Evolutionary conservation across 2,329 filamentous ascomycete genomes (phyloP), one percentile per base, ranked within the genome.

Genomic region (Aschersonia sp.): DNA sequence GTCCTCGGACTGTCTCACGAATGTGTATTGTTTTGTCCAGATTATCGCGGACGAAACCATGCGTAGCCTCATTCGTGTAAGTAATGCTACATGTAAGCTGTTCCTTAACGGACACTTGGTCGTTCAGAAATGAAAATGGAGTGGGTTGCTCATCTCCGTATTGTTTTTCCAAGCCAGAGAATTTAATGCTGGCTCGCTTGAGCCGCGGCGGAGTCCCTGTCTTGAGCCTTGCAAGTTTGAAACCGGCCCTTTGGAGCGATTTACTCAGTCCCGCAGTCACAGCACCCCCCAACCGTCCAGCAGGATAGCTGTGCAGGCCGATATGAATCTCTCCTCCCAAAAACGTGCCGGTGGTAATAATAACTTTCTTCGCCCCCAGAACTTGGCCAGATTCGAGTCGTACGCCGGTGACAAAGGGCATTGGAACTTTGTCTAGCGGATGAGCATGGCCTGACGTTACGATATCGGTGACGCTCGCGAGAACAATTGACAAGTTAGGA

Each of bases 11-110:
- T 0, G 88, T 91, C 64, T 98, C 92, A 30, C 92, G 81, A 52
- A 98, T 97, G 61, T 98, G 92, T 38, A 98, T 85, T 1, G 88
- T 94, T 61, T 95, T 94, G 60, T 94, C 85, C n/a, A 98, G 77
- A 59, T 97, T 96, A 5, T 79, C 78, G 44, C 88, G 80, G 51
- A 96, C 84, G 45, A 98, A 77, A 12, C 85, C 78, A 65, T 98
- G 92, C 0, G 88, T 81, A 4, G 73, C 76, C 45, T 82, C 73
- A 59, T 95, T 97, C 30, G 92, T 98, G 59, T 89, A 80, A 1
- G 91, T 96, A 49, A 82, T 79, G 72, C 87, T 82, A 68, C 89
- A 96, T n/a, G 78, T 73, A 40, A 97, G 71, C 65, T 98, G 92
- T 9, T 86, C 74, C 59, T 86, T 69, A 0, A 95, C 88, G 2